Evolutionary conservation across 2,329 filamentous ascomycete genomes (phyloP).

Genomic region (Stachybotrys elegans): DNA sequence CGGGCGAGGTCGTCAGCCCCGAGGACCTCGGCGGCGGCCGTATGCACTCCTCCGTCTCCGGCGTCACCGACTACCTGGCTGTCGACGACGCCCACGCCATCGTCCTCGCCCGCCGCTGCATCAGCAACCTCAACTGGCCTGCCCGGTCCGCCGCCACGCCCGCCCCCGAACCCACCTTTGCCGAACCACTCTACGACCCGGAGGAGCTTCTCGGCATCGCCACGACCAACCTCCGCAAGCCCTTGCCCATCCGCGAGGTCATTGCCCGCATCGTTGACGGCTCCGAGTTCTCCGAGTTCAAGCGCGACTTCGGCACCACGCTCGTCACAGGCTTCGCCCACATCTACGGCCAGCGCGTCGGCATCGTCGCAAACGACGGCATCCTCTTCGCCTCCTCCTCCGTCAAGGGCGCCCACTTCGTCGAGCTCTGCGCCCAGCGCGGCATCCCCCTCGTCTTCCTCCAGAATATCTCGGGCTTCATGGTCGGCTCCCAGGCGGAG

Average conservation of each 20-base stretch:
- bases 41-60: conserved; percentile 85
- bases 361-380: conserved; percentile 93
- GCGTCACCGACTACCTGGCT: conserved; percentile 92
- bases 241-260: conserved; percentile 81
- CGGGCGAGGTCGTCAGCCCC: conserved; percentile 83
- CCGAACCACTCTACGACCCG: conserved; percentile 75
- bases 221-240: conserved; percentile 81
- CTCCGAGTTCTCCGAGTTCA: conserved; percentile 89
- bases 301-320: conserved; percentile 81
- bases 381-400: conserved; percentile 87
- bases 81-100: conserved; percentile 92
- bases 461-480: conserved; percentile 97
- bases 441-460: conserved; percentile 87
- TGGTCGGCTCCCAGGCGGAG: conserved; percentile 92
- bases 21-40: conserved; percentile 88
- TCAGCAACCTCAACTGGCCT: conserved; percentile 89
- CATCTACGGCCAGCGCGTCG: conserved; percentile 86
- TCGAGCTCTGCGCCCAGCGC: conserved; percentile 88
- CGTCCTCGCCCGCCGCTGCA: conserved; percentile 74
- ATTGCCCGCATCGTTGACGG: conserved; percentile 92
- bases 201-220: conserved; percentile 83
- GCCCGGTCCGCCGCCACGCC: conserved; percentile 32
- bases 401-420: conserved; percentile 93
- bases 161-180: conserved; percentile 41
- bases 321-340: conserved; percentile 87